Evolutionary conservation across 1,284 basidiomycete species (phyloP), one percentile per base, ranked within the genome.

Genomic region (Somion occarium): DNA sequence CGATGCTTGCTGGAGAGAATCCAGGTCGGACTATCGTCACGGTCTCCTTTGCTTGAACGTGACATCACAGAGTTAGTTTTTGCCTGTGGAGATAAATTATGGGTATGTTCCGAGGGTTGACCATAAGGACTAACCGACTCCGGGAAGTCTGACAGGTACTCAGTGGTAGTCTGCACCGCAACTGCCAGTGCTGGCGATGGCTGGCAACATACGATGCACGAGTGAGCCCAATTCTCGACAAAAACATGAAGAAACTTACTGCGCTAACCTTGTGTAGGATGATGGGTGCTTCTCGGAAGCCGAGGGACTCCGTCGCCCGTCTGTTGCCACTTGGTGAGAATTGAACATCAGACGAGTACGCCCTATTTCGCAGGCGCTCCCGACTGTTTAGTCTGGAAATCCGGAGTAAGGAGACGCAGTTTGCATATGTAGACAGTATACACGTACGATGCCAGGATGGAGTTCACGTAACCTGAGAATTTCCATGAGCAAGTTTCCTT

Each of bases 381-480:
- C 61, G 56, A 50, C 58, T 59, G 53, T 63, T 63, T 37, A 63
- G 46, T 23, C 61, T 61, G 39, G 5, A 44, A 9, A 18, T 7
- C 19, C n/a, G 20, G 12, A 2, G 44, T 54, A 24, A 49, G 42
- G n/a, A n/a, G n/a, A n/a, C n/a, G n/a, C n/a, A n/a, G n/a, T n/a
- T n/a, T 20, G 19, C n/a, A 24, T 25, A 20, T n/a, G 25, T 3
- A 19, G 24, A 20, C 19, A n/a, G 15, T 34, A 5, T 25, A 15
- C n/a, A 51, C 61, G 15, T 47, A 62, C 62, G 58, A 52, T 0
- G 61, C 62, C 2, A 64, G 53, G 55, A 64, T 57, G 11, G 61
- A 62, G 56, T 64, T 64, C 37, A 63, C 62, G 37, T 64, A 64
- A 53, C 61, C 62, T 64, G 47, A 3, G n/a, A n/a, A n/a, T n/a